phyloP scores from a whole-genome alignment of 1,284 basidiomycete genomes.

The Trichosporon coremiiforme region DNA sequence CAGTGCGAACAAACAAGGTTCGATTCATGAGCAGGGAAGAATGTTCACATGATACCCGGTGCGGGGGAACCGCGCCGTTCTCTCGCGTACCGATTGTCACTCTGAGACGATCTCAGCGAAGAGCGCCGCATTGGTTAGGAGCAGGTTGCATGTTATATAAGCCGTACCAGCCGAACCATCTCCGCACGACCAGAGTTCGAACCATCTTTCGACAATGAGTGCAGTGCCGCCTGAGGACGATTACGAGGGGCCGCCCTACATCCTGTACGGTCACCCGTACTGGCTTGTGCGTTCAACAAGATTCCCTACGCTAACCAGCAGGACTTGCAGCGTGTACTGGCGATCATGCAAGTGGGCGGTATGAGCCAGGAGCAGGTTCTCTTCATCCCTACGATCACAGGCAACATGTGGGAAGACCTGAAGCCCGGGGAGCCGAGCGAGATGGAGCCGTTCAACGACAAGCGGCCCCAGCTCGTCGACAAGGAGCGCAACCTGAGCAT shows the following conservation, averaged over 20 bases:
- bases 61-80: not conserved
- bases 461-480: not conserved
- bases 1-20: not conserved
- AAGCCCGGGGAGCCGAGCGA: not conserved
- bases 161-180: no score
- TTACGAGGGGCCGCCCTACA: not conserved
- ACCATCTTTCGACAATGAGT: no score
- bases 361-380: not conserved
- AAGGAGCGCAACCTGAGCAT: not conserved
- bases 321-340: not conserved
- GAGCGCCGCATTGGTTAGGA: no score
- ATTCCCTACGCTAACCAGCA: not conserved
- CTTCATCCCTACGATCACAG: not conserved
- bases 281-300: not conserved
- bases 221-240: not conserved
- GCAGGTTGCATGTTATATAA: no score
- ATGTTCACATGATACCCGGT: slow-evolving; percentile 8
- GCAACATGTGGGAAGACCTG: not conserved
- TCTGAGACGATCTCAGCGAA: no score
- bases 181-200: no score
- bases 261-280: not conserved
- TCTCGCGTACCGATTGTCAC: no score
- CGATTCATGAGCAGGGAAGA: slow-evolving; percentile 2
- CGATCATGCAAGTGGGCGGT: not conserved
- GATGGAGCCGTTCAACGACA: not conserved